phyloP scores from a whole-genome alignment of 805 yeast genomes.

The Pichia paraexigua region DNA sequence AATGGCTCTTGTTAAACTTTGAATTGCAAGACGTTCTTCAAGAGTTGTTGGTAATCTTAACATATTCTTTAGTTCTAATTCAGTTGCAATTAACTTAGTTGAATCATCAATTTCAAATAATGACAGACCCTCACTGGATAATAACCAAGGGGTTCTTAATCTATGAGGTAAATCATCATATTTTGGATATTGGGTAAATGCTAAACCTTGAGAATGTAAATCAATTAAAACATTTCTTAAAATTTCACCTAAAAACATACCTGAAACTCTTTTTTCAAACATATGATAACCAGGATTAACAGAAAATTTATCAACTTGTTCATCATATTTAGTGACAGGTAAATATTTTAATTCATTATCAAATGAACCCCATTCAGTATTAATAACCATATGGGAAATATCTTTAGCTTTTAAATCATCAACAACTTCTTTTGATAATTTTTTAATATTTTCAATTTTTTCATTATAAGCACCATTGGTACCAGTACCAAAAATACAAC shows the following conservation, averaged over 20 bases:
- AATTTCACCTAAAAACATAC: conserved; percentile 90
- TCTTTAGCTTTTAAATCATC: conserved; percentile 35
- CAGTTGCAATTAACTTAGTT: conserved; percentile 60
- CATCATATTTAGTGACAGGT: conserved; percentile 76
- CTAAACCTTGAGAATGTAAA: conserved; percentile 46
- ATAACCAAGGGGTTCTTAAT: conserved; percentile 65
- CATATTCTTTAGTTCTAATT: conserved; percentile 54
- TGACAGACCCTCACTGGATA: conserved; percentile 79
- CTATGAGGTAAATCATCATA: conserved; percentile 48
- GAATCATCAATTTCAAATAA: conserved; percentile 81
- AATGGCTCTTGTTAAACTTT: conserved; percentile 66
- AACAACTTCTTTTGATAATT: conserved; percentile 46
- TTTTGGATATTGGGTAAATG: conserved; percentile 47
- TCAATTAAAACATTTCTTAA: conserved; percentile 69
- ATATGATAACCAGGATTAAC: conserved; percentile 82
- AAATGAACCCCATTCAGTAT: conserved; percentile 98
- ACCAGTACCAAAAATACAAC: conserved; percentile 95
- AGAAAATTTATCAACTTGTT: conserved; percentile 59
- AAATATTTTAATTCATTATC: conserved; percentile 72
- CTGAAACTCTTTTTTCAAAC: conserved; percentile 88
- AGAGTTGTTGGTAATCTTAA: conserved; percentile 61
- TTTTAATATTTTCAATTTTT: conserved; percentile 60
- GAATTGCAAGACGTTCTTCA: conserved; percentile 70
- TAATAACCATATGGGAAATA: conserved; percentile 70
- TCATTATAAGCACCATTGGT: conserved; percentile 95